These are phyloP conservation scores for Colletotrichum kahawae DNA, from an alignment of 2,329 filamentous ascomycete genomes.

Conservation along the genomic window DNA sequence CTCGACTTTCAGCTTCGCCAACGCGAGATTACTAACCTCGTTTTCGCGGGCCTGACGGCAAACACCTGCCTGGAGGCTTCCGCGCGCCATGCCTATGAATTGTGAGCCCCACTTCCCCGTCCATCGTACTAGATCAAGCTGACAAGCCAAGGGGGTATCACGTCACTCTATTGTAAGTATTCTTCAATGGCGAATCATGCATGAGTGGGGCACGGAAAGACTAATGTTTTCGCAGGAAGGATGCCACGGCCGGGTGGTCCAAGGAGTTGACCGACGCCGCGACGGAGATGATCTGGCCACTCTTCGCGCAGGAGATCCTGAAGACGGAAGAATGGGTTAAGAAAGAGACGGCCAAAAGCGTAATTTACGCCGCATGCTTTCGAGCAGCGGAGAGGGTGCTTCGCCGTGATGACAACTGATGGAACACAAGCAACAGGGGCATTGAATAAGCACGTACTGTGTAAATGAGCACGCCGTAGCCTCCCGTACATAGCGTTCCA, in stretches of 20 bases:
- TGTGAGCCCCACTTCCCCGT: neutral
- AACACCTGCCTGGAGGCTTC: neutral
- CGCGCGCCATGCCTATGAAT: neutral
- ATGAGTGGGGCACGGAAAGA: neutral
- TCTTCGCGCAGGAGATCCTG: neutral
- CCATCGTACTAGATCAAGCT: fast-evolving
- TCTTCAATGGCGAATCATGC: fast-evolving
- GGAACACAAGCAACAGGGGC: neutral
- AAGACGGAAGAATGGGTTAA: neutral
- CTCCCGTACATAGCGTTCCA: too few species aligned
- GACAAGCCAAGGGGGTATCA: neutral
- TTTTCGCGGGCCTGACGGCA: neutral
- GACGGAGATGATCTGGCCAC: neutral
- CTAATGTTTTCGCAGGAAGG: neutral
- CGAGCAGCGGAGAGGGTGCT: neutral
- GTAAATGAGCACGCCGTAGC: neutral
- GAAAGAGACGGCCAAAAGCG: neutral
- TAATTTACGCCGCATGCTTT: neutral
- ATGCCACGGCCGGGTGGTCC: neutral
- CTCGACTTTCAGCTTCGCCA: neutral
- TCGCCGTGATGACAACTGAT: neutral
- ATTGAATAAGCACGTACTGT: neutral
- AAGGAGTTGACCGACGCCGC: neutral
- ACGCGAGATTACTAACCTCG: neutral
- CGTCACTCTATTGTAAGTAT: neutral